Evolutionary conservation across 306 rosid species (phyloP).

Genomic region (Cucurbita maxima): DNA sequence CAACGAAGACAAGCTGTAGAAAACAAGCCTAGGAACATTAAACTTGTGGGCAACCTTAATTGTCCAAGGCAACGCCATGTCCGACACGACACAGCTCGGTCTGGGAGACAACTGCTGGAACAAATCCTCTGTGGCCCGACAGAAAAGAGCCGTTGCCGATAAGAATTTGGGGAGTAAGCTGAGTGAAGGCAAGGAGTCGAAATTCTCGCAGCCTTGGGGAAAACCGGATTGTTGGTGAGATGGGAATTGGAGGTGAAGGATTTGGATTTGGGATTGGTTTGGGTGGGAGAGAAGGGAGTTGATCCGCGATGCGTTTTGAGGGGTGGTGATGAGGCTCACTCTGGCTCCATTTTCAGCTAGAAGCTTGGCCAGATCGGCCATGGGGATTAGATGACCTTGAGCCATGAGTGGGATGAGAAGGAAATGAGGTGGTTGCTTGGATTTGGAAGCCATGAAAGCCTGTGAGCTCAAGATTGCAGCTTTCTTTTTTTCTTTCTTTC

Average conservation of each 20-base stretch:
- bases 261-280: neutral
- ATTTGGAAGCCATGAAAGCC: neutral
- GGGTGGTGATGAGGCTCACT: slow-evolving; percentile 20
- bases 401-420: slow-evolving; percentile 21
- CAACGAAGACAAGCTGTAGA: slow-evolving; percentile 3
- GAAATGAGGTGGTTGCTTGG: slow-evolving; percentile 4
- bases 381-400: slow-evolving; percentile 33
- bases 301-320: slow-evolving; percentile 18
- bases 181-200: slow-evolving; percentile 41
- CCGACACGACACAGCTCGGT: slow-evolving; percentile 53
- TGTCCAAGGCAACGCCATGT: slow-evolving; percentile 29
- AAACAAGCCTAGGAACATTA: slow-evolving; percentile 14
- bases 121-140: slow-evolving; percentile 17
- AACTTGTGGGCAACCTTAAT: neutral
- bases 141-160: slow-evolving; percentile 13
- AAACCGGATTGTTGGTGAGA: slow-evolving; percentile 14
- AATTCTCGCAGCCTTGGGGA: slow-evolving; percentile 47
- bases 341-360: slow-evolving; percentile 14
- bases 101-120: slow-evolving; percentile 17
- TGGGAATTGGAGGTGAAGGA: slow-evolving; percentile 11
- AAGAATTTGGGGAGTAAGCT: slow-evolving; percentile 12
- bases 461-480: neutral
- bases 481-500: neutral
- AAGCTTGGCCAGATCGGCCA: slow-evolving; percentile 22
- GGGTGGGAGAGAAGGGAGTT: neutral